Evolutionary conservation across 1,139 yeast genomes (phyloP).

Genomic region (Yamadazyma mexicana): DNA sequence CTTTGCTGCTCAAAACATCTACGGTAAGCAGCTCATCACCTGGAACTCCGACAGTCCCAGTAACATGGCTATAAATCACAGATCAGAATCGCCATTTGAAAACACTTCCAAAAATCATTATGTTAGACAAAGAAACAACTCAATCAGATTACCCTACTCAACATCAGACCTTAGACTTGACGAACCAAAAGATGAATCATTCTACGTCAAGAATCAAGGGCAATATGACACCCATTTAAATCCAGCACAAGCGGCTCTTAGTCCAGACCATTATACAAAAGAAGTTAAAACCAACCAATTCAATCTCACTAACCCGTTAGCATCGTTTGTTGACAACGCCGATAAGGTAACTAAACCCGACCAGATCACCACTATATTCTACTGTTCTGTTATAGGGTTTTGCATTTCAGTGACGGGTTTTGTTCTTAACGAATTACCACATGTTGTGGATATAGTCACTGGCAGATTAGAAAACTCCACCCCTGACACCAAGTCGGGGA

Average conservation of each 20-base stretch:
- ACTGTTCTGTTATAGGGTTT: constrained; percentile 37
- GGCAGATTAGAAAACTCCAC: constrained; percentile 17
- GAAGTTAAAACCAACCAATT: constrained; percentile 20
- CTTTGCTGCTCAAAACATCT: constrained; percentile 43
- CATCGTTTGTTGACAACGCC: constrained; percentile 17
- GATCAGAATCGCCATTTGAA: constrained; percentile 14
- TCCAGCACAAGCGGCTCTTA: not conserved
- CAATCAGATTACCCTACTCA: constrained; percentile 33
- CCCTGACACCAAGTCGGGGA: constrained; percentile 22
- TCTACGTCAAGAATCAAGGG: not conserved
- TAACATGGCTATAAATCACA: constrained; percentile 28
- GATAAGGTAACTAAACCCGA: constrained; percentile 33
- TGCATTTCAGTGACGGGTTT: constrained; percentile 33
- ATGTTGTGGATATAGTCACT: constrained; percentile 14
- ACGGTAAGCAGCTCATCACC: constrained; percentile 42
- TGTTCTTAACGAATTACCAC: constrained; percentile 30
- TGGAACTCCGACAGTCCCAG: constrained; percentile 33
- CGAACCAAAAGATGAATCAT: constrained; percentile 20
- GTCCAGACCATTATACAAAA: constrained; percentile 14
- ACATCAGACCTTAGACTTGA: constrained; percentile 33
- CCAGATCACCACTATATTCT: constrained; percentile 38
- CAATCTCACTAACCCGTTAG: constrained; percentile 24
- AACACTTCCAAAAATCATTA: constrained; percentile 8
- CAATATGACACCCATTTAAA: not conserved
- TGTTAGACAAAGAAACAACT: constrained; percentile 27